Percentiles rank a stretch among this genome's conserved stretches.
Conservation (phyloP, 2,329 filamentous ascomycete genomes). For the Didymella arachidicola region DNA sequence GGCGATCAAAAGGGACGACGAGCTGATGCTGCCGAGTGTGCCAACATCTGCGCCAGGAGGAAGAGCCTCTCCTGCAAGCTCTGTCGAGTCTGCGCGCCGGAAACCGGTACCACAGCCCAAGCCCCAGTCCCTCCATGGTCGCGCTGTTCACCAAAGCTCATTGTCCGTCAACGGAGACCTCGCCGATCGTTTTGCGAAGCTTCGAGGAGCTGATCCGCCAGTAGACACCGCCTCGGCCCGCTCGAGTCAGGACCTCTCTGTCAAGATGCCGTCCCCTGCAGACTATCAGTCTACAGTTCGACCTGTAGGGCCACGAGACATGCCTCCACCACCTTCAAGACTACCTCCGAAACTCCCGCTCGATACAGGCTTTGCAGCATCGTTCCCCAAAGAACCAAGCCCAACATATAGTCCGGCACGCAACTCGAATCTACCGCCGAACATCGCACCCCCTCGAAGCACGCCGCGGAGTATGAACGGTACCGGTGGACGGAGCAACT, state of each 20-base stretch:
- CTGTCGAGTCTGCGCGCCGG: constrained; percentile 33
- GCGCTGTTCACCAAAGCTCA: constrained; percentile 57
- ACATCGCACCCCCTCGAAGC: constrained; percentile 70
- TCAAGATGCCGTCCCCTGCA: constrained; percentile 53
- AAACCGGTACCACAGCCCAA: constrained; percentile 67
- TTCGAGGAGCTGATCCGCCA: constrained; percentile 35
- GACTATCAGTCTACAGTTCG: constrained; percentile 46
- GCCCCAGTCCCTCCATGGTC: constrained; percentile 70
- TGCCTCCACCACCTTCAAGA: constrained; percentile 54
- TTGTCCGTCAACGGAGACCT: constrained; percentile 41
- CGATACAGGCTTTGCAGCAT: constrained; percentile 61
- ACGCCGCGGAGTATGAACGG: constrained; percentile 70
- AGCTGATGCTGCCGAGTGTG: constrained; percentile 48
- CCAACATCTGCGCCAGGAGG: constrained; percentile 33
- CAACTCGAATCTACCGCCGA: constrained; percentile 71
- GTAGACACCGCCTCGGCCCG: constrained; percentile 34
- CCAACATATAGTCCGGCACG: constrained; percentile 81
- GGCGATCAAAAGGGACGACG: constrained; percentile 34
- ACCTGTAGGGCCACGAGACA: constrained; percentile 61
- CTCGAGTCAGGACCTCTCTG: constrained; percentile 42
- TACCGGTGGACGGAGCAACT: constrained; percentile 62
- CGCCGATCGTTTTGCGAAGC: constrained; percentile 50
- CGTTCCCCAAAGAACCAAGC: constrained; percentile 73
- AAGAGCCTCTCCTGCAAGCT: constrained; percentile 29
- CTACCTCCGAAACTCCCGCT: constrained; percentile 56